Conservation (phyloP, 140 eudicot species). For the Ambrosia hybrid region DNA sequence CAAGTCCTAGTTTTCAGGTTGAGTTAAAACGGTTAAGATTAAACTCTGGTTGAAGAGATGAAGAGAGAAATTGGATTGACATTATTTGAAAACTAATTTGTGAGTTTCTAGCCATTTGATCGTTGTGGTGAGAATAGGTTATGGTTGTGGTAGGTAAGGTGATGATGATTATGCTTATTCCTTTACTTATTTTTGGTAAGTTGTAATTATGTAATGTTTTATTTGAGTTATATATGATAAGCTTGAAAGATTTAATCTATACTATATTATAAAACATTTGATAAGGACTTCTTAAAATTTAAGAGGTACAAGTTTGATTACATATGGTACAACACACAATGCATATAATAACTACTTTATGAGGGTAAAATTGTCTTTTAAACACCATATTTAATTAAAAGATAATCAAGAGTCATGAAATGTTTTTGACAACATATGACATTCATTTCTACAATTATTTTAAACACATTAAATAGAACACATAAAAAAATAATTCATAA, state of each 20-base stretch:
- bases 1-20: conserved; percentile 61
- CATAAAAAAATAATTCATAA: no score
- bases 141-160: conserved; percentile 34
- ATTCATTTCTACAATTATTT: no score
- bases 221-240: conserved; percentile 26
- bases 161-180: background rate
- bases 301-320: no score
- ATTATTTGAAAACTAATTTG: conserved; percentile 16
- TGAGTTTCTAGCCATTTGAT: conserved; percentile 22
- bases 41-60: conserved; percentile 39
- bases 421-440: no score
- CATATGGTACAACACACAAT: no score
- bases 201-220: conserved; percentile 33
- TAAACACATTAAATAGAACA: no score
- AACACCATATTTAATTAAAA: no score
- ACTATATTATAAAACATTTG: no score
- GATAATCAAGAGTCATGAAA: no score
- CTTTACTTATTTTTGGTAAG: conserved; percentile 19
- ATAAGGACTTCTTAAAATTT: no score
- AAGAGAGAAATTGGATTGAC: background rate
- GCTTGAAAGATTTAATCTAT: background rate
- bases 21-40: conserved; percentile 70
- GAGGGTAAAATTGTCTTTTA: no score
- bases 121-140: conserved; percentile 15
- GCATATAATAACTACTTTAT: no score